Percentiles rank a stretch among this genome's conserved stretches.
phyloP scores from a whole-genome alignment of 371 early-diverging fungal genomes.

The Apophysomyces variabilis region DNA sequence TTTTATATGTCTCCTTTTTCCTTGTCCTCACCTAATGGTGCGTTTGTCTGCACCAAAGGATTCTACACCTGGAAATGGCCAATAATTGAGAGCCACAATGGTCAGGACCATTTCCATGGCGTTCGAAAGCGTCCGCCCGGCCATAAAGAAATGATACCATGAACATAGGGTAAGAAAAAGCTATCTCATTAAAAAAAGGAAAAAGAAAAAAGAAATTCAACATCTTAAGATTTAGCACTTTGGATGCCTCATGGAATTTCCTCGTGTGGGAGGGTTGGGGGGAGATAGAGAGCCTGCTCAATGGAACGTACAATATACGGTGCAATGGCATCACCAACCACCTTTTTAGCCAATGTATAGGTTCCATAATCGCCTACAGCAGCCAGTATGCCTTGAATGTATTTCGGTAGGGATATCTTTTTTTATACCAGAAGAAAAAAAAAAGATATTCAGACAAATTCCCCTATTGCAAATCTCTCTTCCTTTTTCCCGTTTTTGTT shows the following conservation, averaged over 20 bases:
- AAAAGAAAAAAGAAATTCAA: neutral
- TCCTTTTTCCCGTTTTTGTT: neutral
- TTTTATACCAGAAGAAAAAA: no score
- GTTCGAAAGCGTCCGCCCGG: constrained; percentile 77
- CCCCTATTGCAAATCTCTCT: no score
- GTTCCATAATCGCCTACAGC: constrained; percentile 77
- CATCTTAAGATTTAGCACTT: neutral
- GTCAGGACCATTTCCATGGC: constrained; percentile 72
- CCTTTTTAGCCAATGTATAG: constrained; percentile 64
- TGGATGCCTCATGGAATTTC: no score
- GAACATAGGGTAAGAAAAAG: constrained; percentile 74
- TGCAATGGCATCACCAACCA: constrained; percentile 40
- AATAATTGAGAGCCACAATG: constrained; percentile 71
- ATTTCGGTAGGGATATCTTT: constrained; percentile 68
- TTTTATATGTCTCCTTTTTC: neutral
- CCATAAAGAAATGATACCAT: constrained; percentile 83
- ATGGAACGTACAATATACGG: constrained; percentile 36
- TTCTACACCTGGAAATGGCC: constrained; percentile 59
- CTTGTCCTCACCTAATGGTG: neutral
- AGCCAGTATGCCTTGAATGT: constrained; percentile 75
- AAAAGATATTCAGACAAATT: no score
- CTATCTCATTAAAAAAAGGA: constrained; percentile 37
- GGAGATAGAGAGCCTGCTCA: no score
- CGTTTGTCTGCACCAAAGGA: neutral
- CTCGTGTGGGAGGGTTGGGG: no score